phyloP scores from a whole-genome alignment of 805 yeast genomes.

The Candida palmyrensis region DNA sequence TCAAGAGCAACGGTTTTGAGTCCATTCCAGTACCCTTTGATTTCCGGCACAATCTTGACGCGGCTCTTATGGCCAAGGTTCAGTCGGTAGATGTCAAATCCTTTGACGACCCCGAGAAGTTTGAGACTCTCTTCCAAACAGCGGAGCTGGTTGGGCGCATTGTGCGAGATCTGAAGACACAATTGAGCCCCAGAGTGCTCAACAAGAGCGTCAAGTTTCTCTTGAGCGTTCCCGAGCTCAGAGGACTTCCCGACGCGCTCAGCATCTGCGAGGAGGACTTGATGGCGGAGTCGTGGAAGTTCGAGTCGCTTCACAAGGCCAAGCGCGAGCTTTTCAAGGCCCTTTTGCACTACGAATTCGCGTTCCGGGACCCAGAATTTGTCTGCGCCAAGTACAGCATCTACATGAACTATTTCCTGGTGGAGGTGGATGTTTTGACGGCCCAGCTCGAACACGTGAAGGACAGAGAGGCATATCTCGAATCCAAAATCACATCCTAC shows the following conservation, averaged over 20 bases:
- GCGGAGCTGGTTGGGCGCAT: too few species aligned
- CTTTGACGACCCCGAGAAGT: too few species aligned
- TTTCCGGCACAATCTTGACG: too few species aligned
- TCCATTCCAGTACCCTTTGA: too few species aligned
- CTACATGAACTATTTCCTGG: background rate
- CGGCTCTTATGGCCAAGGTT: too few species aligned
- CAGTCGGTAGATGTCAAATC: too few species aligned
- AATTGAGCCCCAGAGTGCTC: too few species aligned
- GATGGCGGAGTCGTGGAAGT: background rate
- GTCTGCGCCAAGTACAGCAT: background rate
- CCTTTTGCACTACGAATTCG: background rate
- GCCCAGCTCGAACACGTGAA: background rate
- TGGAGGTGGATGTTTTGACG: constrained; percentile 1
- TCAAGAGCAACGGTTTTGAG: background rate
- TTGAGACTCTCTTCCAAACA: too few species aligned
- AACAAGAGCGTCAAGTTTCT: too few species aligned
- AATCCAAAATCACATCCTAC: constrained; percentile 1
- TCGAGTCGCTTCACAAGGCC: constrained; percentile 1
- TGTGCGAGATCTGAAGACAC: too few species aligned
- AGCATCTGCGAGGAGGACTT: background rate
- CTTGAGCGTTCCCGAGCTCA: too few species aligned
- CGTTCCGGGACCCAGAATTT: background rate
- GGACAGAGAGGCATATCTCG: background rate
- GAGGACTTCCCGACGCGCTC: background rate
- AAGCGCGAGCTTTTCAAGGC: constrained; percentile 2